Conservation (phyloP, 805 yeast genomes). For the Saturnispora besseyi region DNA sequence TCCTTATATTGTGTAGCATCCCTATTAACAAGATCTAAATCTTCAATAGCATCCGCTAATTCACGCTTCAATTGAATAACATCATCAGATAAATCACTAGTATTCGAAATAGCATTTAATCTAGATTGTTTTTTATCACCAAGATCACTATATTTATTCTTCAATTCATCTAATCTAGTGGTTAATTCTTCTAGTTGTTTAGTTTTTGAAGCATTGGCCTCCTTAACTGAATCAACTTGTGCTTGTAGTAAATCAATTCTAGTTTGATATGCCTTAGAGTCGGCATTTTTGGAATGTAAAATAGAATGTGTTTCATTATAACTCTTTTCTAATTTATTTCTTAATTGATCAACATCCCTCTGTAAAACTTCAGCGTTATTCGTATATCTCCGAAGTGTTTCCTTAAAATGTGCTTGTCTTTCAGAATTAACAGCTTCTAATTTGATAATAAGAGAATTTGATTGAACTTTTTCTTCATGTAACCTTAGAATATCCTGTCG, state of each 20-base stretch:
- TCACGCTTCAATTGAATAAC: conserved; percentile 24
- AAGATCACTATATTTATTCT: conserved; percentile 24
- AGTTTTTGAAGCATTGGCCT: conserved; percentile 35
- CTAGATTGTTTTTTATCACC: conserved; percentile 23
- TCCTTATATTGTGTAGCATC: conserved; percentile 51
- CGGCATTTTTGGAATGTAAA: conserved; percentile 46
- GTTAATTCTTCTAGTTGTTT: conserved; percentile 32
- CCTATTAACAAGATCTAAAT: conserved; percentile 48
- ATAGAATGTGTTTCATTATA: conserved; percentile 43
- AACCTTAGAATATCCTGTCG: conserved; percentile 44
- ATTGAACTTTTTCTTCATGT: conserved; percentile 47
- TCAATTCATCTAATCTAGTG: conserved; percentile 29
- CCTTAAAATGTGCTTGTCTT: conserved; percentile 43
- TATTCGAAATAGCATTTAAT: conserved; percentile 20
- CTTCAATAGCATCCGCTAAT: conserved; percentile 36
- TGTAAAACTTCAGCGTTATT: conserved; percentile 44
- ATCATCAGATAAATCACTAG: conserved; percentile 18
- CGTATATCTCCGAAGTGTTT: conserved; percentile 40
- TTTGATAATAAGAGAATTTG: conserved; percentile 48
- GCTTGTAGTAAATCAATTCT: conserved; percentile 48
- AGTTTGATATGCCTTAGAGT: conserved; percentile 47
- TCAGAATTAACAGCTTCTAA: conserved; percentile 56
- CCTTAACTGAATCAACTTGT: conserved; percentile 35
- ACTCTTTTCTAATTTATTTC: conserved; percentile 38
- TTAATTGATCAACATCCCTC: conserved; percentile 34